Base-by-base conservation (phyloP, 1,284 basidiomycete genomes). In the Tylopilus orsonianus region DNA sequence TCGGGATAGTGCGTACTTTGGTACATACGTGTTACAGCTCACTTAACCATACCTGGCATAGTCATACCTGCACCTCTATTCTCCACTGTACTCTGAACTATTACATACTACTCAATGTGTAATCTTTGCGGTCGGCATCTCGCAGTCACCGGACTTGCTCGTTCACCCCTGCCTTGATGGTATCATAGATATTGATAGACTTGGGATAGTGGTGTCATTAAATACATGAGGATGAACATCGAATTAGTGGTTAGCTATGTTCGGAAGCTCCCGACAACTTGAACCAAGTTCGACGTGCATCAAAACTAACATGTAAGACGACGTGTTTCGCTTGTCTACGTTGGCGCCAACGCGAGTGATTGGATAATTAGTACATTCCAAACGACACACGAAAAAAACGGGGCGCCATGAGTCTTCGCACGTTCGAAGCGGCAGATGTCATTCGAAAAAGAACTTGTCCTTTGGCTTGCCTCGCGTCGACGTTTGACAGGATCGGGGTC, bases 361-460 rank as follows among this genome's bases (percentile, higher is more conserved):
- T n/a, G 23, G 18, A 51, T 18, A 33, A 41, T 40, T 26, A 18
- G 38, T 32, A 35, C 27, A 38, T 22, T 39, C 23, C 6, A 34
- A n/a, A n/a, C 3, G 18, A 34, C 34, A 34, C 23, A 40, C 38
- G 14, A 12, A 16, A 46, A 34, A 44, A 27, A 46, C 48, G 41
- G 38, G n/a, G n/a, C n/a, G n/a, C n/a, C 2, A 27, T 42, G 24
- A 37, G 6, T 12, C 22, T 49, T 51, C 44, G 44, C 59, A 60
- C 57, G 57, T 57, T 60, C 16, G 12, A 29, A 33, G 18, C 20
- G 29, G 22, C 24, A 22, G 29, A 40, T 5, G 52, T 69, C 61
- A 75, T 46, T 59, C 55, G 53, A 79, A 76, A 36, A 71, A 70
- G 40, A 79, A 64, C 39, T 58, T 65, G 61, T 75, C 72, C 38